Evolutionary conservation across 495 filamentous ascomycete genomes (phyloP).

Genomic region (Penicillium subrubescens): DNA sequence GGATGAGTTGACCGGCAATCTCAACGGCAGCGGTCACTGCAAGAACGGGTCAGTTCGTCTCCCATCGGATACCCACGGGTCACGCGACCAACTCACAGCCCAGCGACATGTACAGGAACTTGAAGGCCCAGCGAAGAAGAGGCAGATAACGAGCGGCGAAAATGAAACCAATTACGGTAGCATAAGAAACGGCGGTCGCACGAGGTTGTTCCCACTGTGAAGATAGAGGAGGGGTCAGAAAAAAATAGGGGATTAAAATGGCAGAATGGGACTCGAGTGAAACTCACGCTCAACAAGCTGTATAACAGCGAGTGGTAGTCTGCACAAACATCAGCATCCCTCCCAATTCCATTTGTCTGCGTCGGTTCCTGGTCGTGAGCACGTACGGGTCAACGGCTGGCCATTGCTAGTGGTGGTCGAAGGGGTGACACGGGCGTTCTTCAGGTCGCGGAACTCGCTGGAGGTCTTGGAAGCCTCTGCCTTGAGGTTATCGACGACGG

Average conservation of each 20-base stretch:
- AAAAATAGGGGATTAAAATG: not conserved
- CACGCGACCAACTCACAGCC: conserved; percentile 55
- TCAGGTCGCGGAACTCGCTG: conserved; percentile 74
- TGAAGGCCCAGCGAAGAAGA: conserved; percentile 84
- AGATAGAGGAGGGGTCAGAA: conserved; percentile 31
- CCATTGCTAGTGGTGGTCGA: conserved; percentile 72
- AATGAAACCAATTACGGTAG: conserved; percentile 73
- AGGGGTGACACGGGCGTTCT: conserved; percentile 68
- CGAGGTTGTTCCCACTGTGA: conserved; percentile 68
- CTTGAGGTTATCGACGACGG: conserved; percentile 76
- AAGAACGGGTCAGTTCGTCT: conserved; percentile 15
- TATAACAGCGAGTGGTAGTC: conserved; percentile 96
- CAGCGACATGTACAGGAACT: conserved; percentile 71
- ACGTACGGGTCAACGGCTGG: conserved; percentile 80
- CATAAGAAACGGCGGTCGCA: conserved; percentile 85
- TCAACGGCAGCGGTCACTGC: conserved; percentile 75
- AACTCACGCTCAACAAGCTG: conserved; percentile 74
- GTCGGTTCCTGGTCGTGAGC: not conserved
- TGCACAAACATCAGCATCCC: conserved; percentile 28
- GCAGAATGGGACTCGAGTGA: conserved; percentile 8
- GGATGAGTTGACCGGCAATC: conserved; percentile 69
- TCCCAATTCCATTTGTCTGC: conserved; percentile 2
- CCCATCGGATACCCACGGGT: conserved; percentile 5
- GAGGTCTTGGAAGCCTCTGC: conserved; percentile 70
- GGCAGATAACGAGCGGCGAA: conserved; percentile 89